Conservation (phyloP, 2,329 filamentous ascomycete genomes). For the Trichoderma polysporum region DNA sequence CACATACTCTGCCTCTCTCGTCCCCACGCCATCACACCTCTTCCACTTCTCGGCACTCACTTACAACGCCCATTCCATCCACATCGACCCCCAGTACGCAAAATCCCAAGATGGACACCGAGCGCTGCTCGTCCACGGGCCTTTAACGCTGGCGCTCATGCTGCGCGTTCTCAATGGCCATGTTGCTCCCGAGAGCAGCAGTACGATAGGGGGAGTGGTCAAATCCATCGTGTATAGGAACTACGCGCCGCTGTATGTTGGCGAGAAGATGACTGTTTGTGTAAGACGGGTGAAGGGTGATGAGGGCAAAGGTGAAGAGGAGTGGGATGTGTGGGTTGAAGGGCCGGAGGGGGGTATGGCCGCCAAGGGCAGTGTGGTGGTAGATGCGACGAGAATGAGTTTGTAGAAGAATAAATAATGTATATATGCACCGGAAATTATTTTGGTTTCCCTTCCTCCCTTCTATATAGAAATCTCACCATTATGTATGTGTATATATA, state of each 20-base stretch:
- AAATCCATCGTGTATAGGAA: constrained; percentile 73
- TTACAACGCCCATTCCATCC: constrained; percentile 90
- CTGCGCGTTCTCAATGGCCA: constrained; percentile 57
- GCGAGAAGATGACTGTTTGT: constrained; percentile 70
- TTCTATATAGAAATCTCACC: neutral
- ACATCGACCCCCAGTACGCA: constrained; percentile 73
- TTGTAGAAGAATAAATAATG: neutral
- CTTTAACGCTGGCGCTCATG: constrained; percentile 75
- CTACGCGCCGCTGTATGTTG: constrained; percentile 74
- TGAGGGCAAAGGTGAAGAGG: constrained; percentile 43
- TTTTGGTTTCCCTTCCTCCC: neutral
- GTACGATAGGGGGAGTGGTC: neutral
- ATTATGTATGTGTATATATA: neutral
- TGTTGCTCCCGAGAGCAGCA: constrained; percentile 21
- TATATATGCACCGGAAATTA: neutral
- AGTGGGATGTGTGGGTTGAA: constrained; percentile 66
- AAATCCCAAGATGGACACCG: constrained; percentile 70
- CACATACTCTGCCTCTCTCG: constrained; percentile 51
- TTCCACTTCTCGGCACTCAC: constrained; percentile 90
- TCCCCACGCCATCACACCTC: constrained; percentile 68
- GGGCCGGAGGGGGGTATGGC: constrained; percentile 60
- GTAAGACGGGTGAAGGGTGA: constrained; percentile 49
- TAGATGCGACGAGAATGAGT: neutral
- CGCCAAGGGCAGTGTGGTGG: constrained; percentile 54
- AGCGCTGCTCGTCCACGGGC: constrained; percentile 81